Conservation (phyloP, 2,329 filamentous ascomycete species). For the Aspergillus melleus region DNA sequence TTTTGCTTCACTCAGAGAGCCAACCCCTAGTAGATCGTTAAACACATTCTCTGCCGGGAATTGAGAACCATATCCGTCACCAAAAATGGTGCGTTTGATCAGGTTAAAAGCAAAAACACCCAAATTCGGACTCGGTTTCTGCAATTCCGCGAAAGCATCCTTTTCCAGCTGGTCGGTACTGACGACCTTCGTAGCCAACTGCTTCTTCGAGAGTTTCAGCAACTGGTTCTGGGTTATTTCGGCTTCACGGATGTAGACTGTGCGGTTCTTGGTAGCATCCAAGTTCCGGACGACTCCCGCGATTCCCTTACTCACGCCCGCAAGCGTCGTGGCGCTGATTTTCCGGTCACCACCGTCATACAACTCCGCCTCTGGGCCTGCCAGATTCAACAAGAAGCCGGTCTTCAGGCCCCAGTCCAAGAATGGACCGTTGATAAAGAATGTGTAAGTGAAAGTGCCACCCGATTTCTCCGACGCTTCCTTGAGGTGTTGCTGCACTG, state of each 20-base stretch:
- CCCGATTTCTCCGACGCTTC: slow-evolving; percentile 12
- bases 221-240: slow-evolving; percentile 2
- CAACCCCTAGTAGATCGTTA: background rate
- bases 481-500: slow-evolving; percentile 29
- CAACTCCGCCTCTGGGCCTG: slow-evolving; percentile 39
- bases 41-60: background rate
- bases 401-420: slow-evolving; percentile 34
- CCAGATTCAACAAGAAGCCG: slow-evolving; percentile 47
- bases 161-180: background rate
- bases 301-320: slow-evolving; percentile 49
- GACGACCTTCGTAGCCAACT: background rate
- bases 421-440: slow-evolving; percentile 33
- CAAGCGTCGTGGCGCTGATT: slow-evolving; percentile 53
- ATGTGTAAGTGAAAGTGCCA: slow-evolving; percentile 32
- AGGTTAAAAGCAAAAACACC: background rate
- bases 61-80: background rate
- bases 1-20: too few relatives aligned
- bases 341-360: slow-evolving; percentile 52
- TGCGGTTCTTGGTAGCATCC: slow-evolving; percentile 55
- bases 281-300: slow-evolving; percentile 51
- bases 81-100: background rate
- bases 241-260: slow-evolving; percentile 29
- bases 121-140: background rate
- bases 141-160: background rate
- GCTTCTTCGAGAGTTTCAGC: background rate